phyloP scores from a whole-genome alignment of 306 rosid species.

The Boehmeria nivea region DNA sequence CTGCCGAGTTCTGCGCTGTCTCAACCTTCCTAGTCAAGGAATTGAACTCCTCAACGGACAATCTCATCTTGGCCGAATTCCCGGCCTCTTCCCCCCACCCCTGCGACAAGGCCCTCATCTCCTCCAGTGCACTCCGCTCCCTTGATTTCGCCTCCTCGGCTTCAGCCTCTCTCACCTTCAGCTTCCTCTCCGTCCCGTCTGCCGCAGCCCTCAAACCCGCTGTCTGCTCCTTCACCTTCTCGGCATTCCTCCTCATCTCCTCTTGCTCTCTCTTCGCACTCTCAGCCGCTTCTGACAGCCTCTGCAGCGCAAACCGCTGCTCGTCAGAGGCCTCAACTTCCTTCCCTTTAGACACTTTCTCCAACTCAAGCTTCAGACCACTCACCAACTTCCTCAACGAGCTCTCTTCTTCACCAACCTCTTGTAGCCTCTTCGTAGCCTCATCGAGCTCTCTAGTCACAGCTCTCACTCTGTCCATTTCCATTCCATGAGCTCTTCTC shows the following conservation, averaged over 20 bases:
- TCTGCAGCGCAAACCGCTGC: constrained; percentile 29
- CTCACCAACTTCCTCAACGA: constrained; percentile 43
- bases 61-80: constrained; percentile 35
- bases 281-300: constrained; percentile 38
- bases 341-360: constrained; percentile 36
- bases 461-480: constrained; percentile 49
- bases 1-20: constrained; percentile 39
- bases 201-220: constrained; percentile 26
- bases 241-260: constrained; percentile 42
- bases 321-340: constrained; percentile 28
- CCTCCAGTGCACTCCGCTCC: constrained; percentile 43
- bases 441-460: constrained; percentile 54
- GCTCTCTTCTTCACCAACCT: constrained; percentile 53
- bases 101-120: constrained; percentile 43
- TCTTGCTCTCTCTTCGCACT: constrained; percentile 41
- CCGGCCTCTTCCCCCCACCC: too few relatives aligned
- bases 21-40: constrained; percentile 42
- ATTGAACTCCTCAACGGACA: constrained; percentile 44
- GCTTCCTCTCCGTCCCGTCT: constrained; percentile 42
- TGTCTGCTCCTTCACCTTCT: constrained; percentile 43
- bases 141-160: constrained; percentile 58
- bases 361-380: constrained; percentile 46
- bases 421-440: constrained; percentile 53
- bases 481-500: constrained; percentile 54
- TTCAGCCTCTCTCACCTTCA: constrained; percentile 37